These are phyloP conservation scores for Eleusine indica DNA, from an alignment of 176 grass and related monocot genomes.

Conservation along the genomic window DNA sequence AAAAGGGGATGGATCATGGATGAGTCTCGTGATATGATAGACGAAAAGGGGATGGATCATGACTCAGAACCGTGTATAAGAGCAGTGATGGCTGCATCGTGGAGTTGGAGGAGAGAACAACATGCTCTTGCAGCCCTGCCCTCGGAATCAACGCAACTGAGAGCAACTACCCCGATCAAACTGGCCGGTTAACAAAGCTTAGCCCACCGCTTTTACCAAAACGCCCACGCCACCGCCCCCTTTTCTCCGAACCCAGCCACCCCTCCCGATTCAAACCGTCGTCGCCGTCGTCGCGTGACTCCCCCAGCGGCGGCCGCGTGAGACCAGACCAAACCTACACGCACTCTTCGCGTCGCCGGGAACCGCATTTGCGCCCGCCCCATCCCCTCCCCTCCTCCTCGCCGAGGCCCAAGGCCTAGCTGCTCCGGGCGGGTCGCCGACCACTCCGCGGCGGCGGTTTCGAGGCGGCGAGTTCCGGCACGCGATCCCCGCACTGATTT, in stretches of 20 bases:
- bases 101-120: neutral
- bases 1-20: neutral
- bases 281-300: conserved; percentile 53
- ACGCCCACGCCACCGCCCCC: conserved; percentile 40
- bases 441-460: conserved; percentile 30
- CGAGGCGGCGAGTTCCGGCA: conserved; percentile 41
- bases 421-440: neutral
- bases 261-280: conserved; percentile 53
- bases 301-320: conserved; percentile 14
- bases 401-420: neutral
- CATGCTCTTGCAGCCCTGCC: neutral
- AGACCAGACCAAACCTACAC: neutral
- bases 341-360: conserved; percentile 8
- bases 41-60: neutral
- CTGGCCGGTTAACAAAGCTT: conserved; percentile 22
- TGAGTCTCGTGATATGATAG: neutral
- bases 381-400: neutral
- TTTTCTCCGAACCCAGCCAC: conserved; percentile 7
- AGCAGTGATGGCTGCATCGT: neutral
- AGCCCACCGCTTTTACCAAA: conserved; percentile 47
- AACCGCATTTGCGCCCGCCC: conserved; percentile 6
- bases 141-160: conserved; percentile 22
- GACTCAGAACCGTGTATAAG: conserved; percentile 4
- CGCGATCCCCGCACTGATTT: conserved; percentile 45
- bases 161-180: conserved; percentile 18